Percentiles rank a stretch among this genome's conserved stretches.
phyloP scores from a whole-genome alignment of 208 protist genomes.

The Histomonas meleagridis region DNA sequence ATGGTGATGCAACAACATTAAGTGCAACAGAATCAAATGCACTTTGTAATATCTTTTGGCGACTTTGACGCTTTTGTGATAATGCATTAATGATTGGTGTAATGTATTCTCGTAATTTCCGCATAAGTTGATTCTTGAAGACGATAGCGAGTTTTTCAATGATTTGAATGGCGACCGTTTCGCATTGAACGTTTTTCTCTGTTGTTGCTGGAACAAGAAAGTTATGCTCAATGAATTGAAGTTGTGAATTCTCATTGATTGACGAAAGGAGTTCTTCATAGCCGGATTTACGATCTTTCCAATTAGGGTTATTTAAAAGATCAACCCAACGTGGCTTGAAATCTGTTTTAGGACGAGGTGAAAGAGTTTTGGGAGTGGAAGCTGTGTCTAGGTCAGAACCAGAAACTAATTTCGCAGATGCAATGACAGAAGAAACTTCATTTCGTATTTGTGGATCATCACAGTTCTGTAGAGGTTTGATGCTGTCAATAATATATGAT shows the following conservation, averaged over 20 bases:
- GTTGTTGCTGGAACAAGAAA: neutral
- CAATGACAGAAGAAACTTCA: neutral
- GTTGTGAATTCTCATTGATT: neutral
- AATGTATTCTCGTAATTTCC: neutral
- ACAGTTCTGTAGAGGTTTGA: neutral
- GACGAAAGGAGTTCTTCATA: neutral
- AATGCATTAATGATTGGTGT: neutral
- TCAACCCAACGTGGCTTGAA: neutral
- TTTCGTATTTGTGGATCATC: neutral
- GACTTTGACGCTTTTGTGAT: neutral
- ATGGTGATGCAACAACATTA: slow-evolving; percentile 9
- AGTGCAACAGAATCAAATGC: slow-evolving; percentile 13
- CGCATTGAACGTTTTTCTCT: neutral
- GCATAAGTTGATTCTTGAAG: neutral
- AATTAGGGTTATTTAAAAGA: neutral
- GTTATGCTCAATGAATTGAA: neutral
- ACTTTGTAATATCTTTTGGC: neutral
- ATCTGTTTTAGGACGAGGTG: no score
- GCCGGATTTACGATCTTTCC: slow-evolving; percentile 17
- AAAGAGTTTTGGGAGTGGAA: no score
- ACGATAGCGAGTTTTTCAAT: slow-evolving; percentile 13
- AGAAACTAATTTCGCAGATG: neutral
- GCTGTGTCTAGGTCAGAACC: neutral
- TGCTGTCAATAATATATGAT: neutral
- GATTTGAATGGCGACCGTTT: neutral